These are phyloP conservation scores for Beauveria scarabaeidicola DNA, from an alignment of 2,329 filamentous ascomycete species.

Conservation along the genomic window DNA sequence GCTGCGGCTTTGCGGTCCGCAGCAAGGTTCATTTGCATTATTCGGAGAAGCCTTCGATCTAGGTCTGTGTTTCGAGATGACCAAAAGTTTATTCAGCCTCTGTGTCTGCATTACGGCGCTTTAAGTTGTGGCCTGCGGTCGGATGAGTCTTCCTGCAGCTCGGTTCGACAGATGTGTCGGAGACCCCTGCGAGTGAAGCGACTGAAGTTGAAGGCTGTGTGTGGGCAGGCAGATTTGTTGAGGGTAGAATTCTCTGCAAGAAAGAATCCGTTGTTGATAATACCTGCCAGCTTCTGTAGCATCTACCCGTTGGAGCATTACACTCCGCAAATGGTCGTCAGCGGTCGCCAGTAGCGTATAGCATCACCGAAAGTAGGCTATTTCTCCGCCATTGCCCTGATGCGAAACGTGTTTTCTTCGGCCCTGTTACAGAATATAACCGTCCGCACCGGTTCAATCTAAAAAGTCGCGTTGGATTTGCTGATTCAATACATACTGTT, in stretches of 20 bases:
- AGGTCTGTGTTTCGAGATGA: neutral
- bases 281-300: neutral
- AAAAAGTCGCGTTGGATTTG: neutral
- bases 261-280: too few species aligned
- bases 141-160: neutral
- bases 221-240: neutral
- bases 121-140: neutral
- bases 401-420: neutral
- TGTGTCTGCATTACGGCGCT: neutral
- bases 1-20: neutral
- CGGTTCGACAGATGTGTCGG: neutral
- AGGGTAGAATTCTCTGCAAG: neutral
- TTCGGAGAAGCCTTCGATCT: neutral
- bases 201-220: neutral
- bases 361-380: neutral
- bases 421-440: neutral
- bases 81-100: neutral
- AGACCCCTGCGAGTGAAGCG: neutral
- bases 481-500: neutral
- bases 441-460: too few species aligned
- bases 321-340: too few species aligned
- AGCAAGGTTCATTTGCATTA: neutral
- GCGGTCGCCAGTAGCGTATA: neutral
- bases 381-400: neutral
- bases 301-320: neutral